Evolutionary conservation across 2,329 filamentous ascomycete genomes (phyloP), one percentile per base, ranked within the genome.

Genomic region (Albophoma yamanashiensis): DNA sequence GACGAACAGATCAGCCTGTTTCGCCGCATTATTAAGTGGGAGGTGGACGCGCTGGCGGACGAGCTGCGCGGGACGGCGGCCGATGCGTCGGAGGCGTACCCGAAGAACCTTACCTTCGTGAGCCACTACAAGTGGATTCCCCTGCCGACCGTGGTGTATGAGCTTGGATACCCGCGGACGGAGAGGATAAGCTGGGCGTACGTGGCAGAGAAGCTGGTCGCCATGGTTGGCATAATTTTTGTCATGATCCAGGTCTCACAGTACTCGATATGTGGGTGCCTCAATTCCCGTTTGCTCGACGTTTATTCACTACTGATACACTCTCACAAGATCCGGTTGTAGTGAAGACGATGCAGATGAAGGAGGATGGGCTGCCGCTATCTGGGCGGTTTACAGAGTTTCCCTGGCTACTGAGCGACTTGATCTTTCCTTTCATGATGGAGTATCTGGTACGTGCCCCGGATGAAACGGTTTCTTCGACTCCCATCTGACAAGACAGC

Each of bases 221-320:
- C 89, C 2, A 87, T 86, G 20, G 82, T 92, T 61, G 89, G 89
- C 8, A 79, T 89, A 60, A 83, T 92, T 45, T 86, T 87, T 67
- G 84, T 91, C 63, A 92, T 92, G 89, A 87, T 91, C 63, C 84
- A 91, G 69, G 79, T 92, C 58, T 88, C 86, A 0, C 89, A 92
- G 73, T 82, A 86, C 27, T 90, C 84, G 67, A 91, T 92, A 64
- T 92, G 75, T 76, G 58, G 62, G 72, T 62, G 17, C 3, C 11
- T 20, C 14, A 20, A 34, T 17, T n/a, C 12, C 25, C 22, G 25
- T 27, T 25, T 20, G 12, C 3, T 11, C 14, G 2, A 2, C 47
- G 20, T 3, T 25, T 25, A 31, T 31, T 5, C 20, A 62, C 67
- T 58, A 68, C 39, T 14, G 25, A 42, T 34, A 1, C 15, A n/a